Conservation (phyloP, 2,329 filamentous ascomycete species). For the Alternaria angustiovoidea region DNA sequence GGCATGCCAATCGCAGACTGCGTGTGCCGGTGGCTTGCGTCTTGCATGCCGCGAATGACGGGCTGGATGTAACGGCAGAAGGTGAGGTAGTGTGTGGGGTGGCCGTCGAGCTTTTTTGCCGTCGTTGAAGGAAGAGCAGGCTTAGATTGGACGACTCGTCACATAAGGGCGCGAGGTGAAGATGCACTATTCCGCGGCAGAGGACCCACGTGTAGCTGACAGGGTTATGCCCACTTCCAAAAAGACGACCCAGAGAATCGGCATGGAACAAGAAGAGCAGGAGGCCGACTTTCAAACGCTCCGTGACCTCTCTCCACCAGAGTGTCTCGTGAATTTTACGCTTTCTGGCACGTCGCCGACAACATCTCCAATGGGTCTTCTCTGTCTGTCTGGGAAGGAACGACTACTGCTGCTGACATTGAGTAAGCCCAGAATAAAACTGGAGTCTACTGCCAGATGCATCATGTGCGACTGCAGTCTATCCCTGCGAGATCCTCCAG, state of each 20-base stretch:
- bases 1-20: slow-evolving; percentile 17
- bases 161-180: slow-evolving; percentile 9
- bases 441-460: background rate
- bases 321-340: background rate
- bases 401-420: background rate
- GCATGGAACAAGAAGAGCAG: slow-evolving; percentile 19
- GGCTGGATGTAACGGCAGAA: slow-evolving; percentile 14
- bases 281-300: slow-evolving; percentile 16
- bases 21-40: slow-evolving; percentile 23
- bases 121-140: background rate
- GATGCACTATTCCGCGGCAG: slow-evolving; percentile 18
- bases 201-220: slow-evolving; percentile 28
- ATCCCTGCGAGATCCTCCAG: slow-evolving; percentile 2
- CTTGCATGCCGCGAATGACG: slow-evolving; percentile 14
- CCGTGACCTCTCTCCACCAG: slow-evolving; percentile 18
- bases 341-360: background rate
- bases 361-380: background rate
- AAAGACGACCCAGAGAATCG: slow-evolving; percentile 20
- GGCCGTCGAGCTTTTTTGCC: slow-evolving; percentile 1
- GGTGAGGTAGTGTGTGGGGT: slow-evolving; percentile 14
- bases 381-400: background rate
- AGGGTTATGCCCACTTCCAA: slow-evolving; percentile 18
- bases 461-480: background rate
- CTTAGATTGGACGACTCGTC: slow-evolving; percentile 11
- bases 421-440: background rate